Evolutionary conservation across 768 basidiomycete genomes (phyloP), one percentile per base, ranked within the genome.

Genomic region (Trichaptum fuscoviolaceum): DNA sequence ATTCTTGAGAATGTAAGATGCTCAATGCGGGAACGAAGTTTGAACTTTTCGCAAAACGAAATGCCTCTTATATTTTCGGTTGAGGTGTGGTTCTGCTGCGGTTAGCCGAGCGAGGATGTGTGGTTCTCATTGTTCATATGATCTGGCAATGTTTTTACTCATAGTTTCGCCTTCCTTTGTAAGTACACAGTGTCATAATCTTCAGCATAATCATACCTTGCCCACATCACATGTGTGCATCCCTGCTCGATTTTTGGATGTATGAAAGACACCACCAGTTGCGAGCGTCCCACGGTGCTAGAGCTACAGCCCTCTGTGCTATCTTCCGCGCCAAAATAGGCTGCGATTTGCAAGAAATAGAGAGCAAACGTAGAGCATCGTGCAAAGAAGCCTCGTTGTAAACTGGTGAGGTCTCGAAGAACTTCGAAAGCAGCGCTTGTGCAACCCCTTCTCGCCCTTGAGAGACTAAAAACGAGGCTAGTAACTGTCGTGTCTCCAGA

Each of bases 251-350:
- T 66, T 73, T 68, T 71, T 79, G 79, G 68, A 86, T 82, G 77
- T 82, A 87, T 20, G 85, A 87, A 67, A 92, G 72, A 26, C 82
- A 81, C 70, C 81, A 75, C 92, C 91, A 93, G 65, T 79, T 84
- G 35, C 70, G 75, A 65, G 71, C 36, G 23, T 82, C 79, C 70
- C 83, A 85, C 8, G 89, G 89, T 2, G 81, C 76, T 61, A 92
- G 77, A 81, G 87, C 81, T 62, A 92, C 79, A 1, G 86, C 86
- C 71, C 84, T 85, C 71, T 91, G 89, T 15, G 86, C 86, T 64
- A 80, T 78, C 23, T 73, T 77, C 62, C 81, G 71, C 4, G 66
- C 67, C 8, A 57, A 27, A 26, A 65, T 64, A 0, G 70, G 71
- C 7, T 77, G 76, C 20, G 42, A 12, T 52, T 12, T 52, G 42